Conservation (phyloP, 176 grass and related monocot species). For the Hordeum marinum region DNA sequence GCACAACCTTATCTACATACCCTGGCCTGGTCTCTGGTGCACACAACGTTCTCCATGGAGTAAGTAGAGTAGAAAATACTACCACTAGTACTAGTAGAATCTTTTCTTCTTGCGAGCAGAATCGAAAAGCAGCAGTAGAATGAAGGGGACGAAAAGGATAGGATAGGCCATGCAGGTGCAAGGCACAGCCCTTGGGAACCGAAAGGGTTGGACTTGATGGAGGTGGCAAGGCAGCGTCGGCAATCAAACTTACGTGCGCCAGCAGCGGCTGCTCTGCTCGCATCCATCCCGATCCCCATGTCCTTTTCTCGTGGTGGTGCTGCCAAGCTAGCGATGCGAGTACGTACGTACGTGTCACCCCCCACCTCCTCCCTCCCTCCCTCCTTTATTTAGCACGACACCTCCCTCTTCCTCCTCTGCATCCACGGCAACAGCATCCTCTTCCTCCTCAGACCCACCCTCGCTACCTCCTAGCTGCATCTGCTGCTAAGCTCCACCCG, state of each 20-base stretch:
- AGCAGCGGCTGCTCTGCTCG: not conserved
- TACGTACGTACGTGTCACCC: not conserved
- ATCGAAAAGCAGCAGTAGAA: not conserved
- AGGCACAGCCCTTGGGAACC: conserved; percentile 14
- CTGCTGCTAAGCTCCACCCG: not conserved
- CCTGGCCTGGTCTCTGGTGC: not conserved
- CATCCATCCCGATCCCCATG: not conserved
- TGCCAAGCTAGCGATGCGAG: not conserved
- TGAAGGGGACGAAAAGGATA: not conserved
- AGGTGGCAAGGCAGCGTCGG: not conserved
- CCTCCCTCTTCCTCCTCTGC: not conserved
- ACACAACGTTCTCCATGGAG: not conserved
- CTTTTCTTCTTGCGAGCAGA: not conserved
- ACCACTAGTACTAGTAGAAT: not conserved
- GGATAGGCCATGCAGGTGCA: not conserved
- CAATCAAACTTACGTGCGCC: conserved; percentile 11
- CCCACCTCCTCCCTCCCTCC: not conserved
- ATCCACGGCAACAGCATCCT: not conserved
- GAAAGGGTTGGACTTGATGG: not conserved
- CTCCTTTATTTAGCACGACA: conserved; percentile 28
- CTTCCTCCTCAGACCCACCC: not conserved
- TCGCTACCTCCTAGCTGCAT: not conserved
- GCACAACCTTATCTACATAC: not conserved
- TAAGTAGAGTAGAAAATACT: not conserved
- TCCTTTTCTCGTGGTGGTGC: conserved; percentile 1